Percentiles rank a stretch among this genome's conserved stretches.
Evolutionary conservation across 2,329 filamentous ascomycete species (phyloP).

Genomic region (Fusarium sp.): DNA sequence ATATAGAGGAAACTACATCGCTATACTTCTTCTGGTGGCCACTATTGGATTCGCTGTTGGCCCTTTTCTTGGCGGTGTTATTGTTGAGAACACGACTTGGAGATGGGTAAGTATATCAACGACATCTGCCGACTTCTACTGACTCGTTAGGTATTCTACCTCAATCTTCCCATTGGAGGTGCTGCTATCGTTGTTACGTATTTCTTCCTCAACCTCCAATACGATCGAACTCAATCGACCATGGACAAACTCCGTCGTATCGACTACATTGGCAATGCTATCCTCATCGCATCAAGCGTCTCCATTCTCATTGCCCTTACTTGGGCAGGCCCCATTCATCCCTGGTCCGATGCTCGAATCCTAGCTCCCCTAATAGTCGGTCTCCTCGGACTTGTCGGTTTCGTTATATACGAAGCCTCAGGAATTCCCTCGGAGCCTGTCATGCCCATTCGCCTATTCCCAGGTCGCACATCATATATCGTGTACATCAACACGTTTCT

Average conservation of each 20-base stretch:
- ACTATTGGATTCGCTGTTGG: slow-evolving; percentile 50
- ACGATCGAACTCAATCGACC: slow-evolving; percentile 35
- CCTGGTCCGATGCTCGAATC: slow-evolving; percentile 53
- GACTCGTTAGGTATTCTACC: slow-evolving; percentile 51
- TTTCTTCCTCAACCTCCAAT: slow-evolving; percentile 52
- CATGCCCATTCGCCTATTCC: slow-evolving; percentile 39
- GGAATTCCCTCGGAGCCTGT: slow-evolving; percentile 36
- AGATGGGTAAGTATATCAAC: slow-evolving; percentile 45
- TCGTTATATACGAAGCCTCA: slow-evolving; percentile 35
- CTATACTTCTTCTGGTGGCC: slow-evolving; percentile 45
- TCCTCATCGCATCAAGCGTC: slow-evolving; percentile 52
- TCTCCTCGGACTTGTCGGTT: slow-evolving; percentile 21
- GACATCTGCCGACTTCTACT: neutral
- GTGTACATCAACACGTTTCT: slow-evolving; percentile 40
- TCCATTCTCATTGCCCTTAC: slow-evolving; percentile 55
- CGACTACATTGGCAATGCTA: slow-evolving; percentile 55
- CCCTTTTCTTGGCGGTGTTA: slow-evolving; percentile 46
- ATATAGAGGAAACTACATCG: slow-evolving; percentile 55
- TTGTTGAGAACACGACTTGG: slow-evolving; percentile 48
- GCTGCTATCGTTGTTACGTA: slow-evolving; percentile 44
- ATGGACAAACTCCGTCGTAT: slow-evolving; percentile 48
- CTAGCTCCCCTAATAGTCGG: slow-evolving; percentile 53
- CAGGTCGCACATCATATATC: slow-evolving; percentile 32
- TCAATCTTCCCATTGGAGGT: slow-evolving; percentile 54
- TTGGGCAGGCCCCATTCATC: slow-evolving; percentile 53